These are phyloP conservation scores for Dioszegia aurantiaca DNA, from an alignment of 768 basidiomycete genomes.

Conservation along the genomic window DNA sequence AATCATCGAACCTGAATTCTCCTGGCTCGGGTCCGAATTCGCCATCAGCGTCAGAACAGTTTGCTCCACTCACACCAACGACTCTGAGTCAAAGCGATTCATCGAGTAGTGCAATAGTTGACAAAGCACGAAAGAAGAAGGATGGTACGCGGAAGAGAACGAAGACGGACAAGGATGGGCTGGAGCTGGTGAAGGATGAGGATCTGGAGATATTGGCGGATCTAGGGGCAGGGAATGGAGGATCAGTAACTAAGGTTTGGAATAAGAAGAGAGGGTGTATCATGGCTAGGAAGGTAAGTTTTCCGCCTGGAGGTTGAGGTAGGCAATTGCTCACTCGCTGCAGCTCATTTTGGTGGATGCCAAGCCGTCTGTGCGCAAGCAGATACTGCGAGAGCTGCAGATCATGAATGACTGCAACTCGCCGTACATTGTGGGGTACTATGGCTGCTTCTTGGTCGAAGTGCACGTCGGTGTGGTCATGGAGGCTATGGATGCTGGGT, in stretches of 20 bases:
- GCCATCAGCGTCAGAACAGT: conserved; percentile 8
- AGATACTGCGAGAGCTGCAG: conserved; percentile 94
- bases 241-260: conserved; percentile 93
- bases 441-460: conserved; percentile 92
- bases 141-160: conserved; percentile 21
- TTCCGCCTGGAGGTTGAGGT: conserved; percentile 1
- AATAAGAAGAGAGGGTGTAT: conserved; percentile 84
- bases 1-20: conserved; percentile 12
- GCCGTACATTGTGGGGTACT: conserved; percentile 91
- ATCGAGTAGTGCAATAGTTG: conserved; percentile 2
- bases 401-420: conserved; percentile 99
- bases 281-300: conserved; percentile 94
- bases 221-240: conserved; percentile 93
- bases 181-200: conserved; percentile 73
- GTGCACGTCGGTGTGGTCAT: conserved; percentile 99
- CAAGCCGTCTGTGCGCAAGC: conserved; percentile 92
- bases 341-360: conserved; percentile 53
- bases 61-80: conserved; percentile 19
- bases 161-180: conserved; percentile 67
- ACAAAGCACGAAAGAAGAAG: conserved; percentile 19
- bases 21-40: conserved; percentile 24
- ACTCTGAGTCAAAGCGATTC: conserved; percentile 13
- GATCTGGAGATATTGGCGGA: conserved; percentile 88
- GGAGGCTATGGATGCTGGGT: conserved; percentile 63
- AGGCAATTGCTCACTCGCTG: not conserved